These are phyloP conservation scores for Schizothecium vesticola DNA, from an alignment of 495 filamentous ascomycete species.

Conservation along the genomic window DNA sequence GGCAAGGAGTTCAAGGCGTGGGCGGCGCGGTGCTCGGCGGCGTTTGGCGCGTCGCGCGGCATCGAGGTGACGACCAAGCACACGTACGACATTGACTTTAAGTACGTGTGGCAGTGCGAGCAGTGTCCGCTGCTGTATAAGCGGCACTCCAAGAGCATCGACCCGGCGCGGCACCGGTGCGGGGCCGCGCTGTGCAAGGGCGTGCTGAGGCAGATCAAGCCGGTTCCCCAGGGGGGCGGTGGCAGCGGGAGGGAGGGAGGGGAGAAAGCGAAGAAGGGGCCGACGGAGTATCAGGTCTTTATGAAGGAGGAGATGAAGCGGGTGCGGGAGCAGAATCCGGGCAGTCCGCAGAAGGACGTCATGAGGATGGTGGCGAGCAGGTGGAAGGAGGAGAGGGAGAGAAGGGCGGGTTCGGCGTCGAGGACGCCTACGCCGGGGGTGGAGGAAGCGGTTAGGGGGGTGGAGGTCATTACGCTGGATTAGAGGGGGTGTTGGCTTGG, in stretches of 20 bases:
- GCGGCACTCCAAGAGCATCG: constrained; percentile 78
- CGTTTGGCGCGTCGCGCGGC: constrained; percentile 40
- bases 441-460: not conserved
- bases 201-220: constrained; percentile 69
- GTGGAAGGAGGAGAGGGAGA: constrained; percentile 31
- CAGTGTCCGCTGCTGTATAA: constrained; percentile 62
- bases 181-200: constrained; percentile 57
- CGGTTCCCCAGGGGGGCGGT: constrained; percentile 53
- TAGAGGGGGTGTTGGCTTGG: not conserved
- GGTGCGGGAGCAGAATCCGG: constrained; percentile 49
- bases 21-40: constrained; percentile 35
- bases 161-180: constrained; percentile 60
- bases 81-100: constrained; percentile 79
- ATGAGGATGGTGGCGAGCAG: constrained; percentile 53
- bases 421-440: not conserved
- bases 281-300: constrained; percentile 60
- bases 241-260: not conserved
- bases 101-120: constrained; percentile 81
- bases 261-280: constrained; percentile 21
- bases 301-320: constrained; percentile 58
- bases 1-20: constrained; percentile 78
- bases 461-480: constrained; percentile 7
- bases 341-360: constrained; percentile 55
- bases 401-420: not conserved
- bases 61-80: constrained; percentile 84